Conservation (phyloP, 164 flowering plant genomes). For the Sextonia rubra region DNA sequence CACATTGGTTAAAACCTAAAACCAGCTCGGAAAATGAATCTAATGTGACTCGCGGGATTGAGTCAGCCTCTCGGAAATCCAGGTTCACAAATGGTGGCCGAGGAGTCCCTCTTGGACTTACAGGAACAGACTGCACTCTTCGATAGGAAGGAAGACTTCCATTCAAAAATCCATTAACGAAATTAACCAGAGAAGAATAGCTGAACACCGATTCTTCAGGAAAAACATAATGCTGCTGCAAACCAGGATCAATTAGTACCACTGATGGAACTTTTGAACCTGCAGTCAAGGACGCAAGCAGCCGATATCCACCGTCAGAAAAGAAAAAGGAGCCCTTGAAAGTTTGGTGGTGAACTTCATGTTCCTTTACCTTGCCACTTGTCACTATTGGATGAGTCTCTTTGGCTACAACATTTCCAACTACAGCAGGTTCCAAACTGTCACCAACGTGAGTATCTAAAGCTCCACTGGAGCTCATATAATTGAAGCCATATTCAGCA, state of each 20-base stretch:
- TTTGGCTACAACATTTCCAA: conserved; percentile 9
- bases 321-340: conserved; percentile 61
- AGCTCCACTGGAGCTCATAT: neutral
- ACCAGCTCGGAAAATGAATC: conserved; percentile 50
- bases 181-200: conserved; percentile 39
- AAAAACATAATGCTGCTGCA: conserved; percentile 58
- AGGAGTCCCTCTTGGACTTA: conserved; percentile 33
- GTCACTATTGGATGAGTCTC: conserved; percentile 12
- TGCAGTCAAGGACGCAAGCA: conserved; percentile 57
- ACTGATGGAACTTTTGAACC: conserved; percentile 53
- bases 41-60: conserved; percentile 59
- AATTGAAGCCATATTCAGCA: conserved; percentile 1
- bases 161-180: conserved; percentile 54
- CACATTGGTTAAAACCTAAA: conserved; percentile 32
- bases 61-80: conserved; percentile 70
- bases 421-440: neutral
- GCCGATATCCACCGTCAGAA: conserved; percentile 61
- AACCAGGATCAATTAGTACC: conserved; percentile 71
- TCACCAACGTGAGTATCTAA: neutral
- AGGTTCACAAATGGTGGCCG: conserved; percentile 69
- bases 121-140: conserved; percentile 39
- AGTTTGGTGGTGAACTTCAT: conserved; percentile 12
- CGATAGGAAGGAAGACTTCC: conserved; percentile 65
- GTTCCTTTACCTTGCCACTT: conserved; percentile 15
- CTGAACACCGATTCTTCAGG: conserved; percentile 37